Percentiles rank a stretch among this genome's conserved stretches.
Conservation (phyloP, 345 rosid species). For the Camelina hispida region DNA sequence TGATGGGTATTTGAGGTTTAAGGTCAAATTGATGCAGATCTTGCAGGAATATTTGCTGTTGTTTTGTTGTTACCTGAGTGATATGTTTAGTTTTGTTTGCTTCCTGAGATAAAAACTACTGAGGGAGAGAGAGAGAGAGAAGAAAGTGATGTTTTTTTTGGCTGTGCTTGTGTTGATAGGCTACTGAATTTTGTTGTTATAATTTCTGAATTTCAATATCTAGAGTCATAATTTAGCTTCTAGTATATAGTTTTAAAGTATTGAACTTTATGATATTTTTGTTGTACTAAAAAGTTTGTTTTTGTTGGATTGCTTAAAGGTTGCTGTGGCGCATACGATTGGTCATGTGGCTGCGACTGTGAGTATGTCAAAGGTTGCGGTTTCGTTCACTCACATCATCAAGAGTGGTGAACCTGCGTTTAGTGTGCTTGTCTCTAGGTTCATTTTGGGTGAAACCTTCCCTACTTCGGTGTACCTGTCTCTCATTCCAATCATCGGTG, state of each 20-base stretch:
- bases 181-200: slow-evolving; percentile 14
- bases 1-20: slow-evolving; percentile 36
- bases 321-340: slow-evolving; percentile 98
- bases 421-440: slow-evolving; percentile 91
- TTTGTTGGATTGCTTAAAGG: slow-evolving; percentile 50
- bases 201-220: not conserved
- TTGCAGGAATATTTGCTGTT: slow-evolving; percentile 47
- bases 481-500: slow-evolving; percentile 95
- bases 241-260: slow-evolving; percentile 2
- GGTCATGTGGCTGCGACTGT: slow-evolving; percentile 99
- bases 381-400: slow-evolving; percentile 96
- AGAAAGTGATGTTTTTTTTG: slow-evolving; percentile 44
- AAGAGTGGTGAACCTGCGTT: slow-evolving; percentile 99
- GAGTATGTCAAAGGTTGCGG: slow-evolving; percentile 99
- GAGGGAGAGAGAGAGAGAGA: slow-evolving; percentile 38
- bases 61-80: slow-evolving; percentile 40
- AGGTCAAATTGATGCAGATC: slow-evolving; percentile 43
- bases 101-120: slow-evolving; percentile 43
- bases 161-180: slow-evolving; percentile 27
- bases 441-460: slow-evolving; percentile 87
- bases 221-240: not conserved
- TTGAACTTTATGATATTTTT: not conserved
- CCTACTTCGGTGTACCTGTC: slow-evolving; percentile 82
- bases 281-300: slow-evolving; percentile 30
- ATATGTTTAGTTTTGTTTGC: slow-evolving; percentile 55